A percentile compares a stretch with the other conserved stretches of the same genome.
Conservation (phyloP, 208 protist genomes). For the Blechomonas ayalai region DNA sequence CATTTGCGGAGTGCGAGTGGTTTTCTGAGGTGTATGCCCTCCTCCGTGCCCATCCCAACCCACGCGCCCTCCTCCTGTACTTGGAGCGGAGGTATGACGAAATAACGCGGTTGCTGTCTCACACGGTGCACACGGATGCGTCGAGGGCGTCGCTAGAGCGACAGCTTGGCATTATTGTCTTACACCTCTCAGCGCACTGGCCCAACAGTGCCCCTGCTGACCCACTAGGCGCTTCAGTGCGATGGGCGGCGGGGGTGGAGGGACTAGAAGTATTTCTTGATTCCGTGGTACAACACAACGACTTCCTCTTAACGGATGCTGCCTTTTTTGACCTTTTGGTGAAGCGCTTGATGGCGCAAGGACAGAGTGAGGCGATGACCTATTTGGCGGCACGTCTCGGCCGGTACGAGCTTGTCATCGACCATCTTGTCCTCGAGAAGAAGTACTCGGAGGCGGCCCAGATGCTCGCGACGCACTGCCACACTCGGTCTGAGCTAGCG, state of each 20-base stretch:
- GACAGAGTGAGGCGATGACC: slow-evolving; percentile 61
- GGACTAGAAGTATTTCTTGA: slow-evolving; percentile 24
- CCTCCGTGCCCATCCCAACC: slow-evolving; percentile 17
- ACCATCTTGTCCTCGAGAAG: slow-evolving; percentile 26
- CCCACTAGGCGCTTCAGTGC: background rate
- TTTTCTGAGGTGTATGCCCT: slow-evolving; percentile 55
- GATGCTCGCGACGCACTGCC: slow-evolving; percentile 30
- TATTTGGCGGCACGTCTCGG: slow-evolving; percentile 67
- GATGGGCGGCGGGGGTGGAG: background rate
- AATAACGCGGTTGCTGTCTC: slow-evolving; percentile 9
- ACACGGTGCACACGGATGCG: background rate
- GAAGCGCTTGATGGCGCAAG: slow-evolving; percentile 81
- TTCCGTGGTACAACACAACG: slow-evolving; percentile 13
- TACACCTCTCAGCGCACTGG: slow-evolving; percentile 13
- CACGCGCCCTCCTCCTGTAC: slow-evolving; percentile 19
- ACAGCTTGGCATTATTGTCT: slow-evolving; percentile 16
- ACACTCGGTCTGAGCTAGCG: slow-evolving; percentile 15
- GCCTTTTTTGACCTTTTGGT: slow-evolving; percentile 42
- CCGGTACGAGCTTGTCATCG: slow-evolving; percentile 63
- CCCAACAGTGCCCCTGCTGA: slow-evolving; percentile 3
- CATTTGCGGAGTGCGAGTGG: slow-evolving; percentile 51
- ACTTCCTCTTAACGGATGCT: slow-evolving; percentile 18
- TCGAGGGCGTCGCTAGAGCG: slow-evolving; percentile 14
- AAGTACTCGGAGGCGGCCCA: slow-evolving; percentile 35
- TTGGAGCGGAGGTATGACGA: slow-evolving; percentile 49